These are phyloP conservation scores for Hypoxylon crocopeplum DNA, from an alignment of 495 filamentous ascomycete genomes.

Conservation along the genomic window DNA sequence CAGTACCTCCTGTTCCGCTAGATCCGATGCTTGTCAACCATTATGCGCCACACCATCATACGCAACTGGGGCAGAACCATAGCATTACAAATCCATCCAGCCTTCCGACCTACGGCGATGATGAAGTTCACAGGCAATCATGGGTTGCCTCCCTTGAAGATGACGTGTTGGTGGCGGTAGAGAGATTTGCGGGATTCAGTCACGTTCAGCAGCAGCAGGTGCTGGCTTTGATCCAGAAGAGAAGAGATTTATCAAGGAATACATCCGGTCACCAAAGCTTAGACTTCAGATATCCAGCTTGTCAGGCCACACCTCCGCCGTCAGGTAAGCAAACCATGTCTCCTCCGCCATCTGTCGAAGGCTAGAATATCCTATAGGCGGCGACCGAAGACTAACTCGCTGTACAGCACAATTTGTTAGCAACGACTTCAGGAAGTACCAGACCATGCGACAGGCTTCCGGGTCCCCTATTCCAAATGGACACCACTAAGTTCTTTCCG, in stretches of 20 bases:
- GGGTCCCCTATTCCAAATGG: constrained; percentile 20
- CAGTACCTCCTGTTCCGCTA: constrained; percentile 27
- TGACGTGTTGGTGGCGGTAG: constrained; percentile 30
- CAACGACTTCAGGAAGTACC: constrained; percentile 27
- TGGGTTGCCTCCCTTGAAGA: constrained; percentile 34
- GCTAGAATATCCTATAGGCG: neutral
- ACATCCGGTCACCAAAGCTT: constrained; percentile 12
- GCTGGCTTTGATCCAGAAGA: constrained; percentile 37
- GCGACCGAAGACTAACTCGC: constrained; percentile 16
- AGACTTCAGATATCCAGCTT: constrained; percentile 22
- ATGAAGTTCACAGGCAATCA: constrained; percentile 21
- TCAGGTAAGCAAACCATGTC: constrained; percentile 22
- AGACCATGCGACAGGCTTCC: constrained; percentile 24
- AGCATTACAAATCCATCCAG: neutral
- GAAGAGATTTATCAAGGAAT: constrained; percentile 15
- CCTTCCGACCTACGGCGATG: constrained; percentile 4
- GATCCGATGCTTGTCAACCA: constrained; percentile 27
- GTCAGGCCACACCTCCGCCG: constrained; percentile 28
- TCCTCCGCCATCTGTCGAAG: neutral
- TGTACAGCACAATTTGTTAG: constrained; percentile 22
- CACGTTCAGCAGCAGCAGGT: constrained; percentile 37
- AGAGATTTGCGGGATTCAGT: constrained; percentile 32
- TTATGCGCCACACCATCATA: constrained; percentile 14
- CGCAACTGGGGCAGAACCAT: constrained; percentile 14
- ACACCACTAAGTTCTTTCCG: constrained; percentile 3